Evolutionary conservation across 305 asterid genomes (phyloP), one percentile per base, ranked within the genome.

Genomic region (Plantago coronopus): DNA sequence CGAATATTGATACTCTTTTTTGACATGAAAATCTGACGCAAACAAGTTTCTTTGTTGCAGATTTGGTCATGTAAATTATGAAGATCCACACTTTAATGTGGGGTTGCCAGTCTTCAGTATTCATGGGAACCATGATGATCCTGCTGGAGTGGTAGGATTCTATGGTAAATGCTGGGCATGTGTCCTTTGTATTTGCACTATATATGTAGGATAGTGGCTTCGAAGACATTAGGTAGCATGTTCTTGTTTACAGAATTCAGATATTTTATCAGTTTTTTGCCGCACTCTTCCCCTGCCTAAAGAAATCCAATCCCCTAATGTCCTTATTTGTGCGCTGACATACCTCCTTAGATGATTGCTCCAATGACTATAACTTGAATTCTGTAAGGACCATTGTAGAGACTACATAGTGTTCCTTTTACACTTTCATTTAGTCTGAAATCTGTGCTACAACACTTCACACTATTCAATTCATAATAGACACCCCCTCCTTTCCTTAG

Each of bases 91-190:
- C 78, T 91, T 91, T 83, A 91, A 91, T 73, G 97, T 91, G 63
- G 98, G 98, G 64, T 75, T 91, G 80, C 98, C 97, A 19, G 96
- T 91, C 71, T 91, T 91, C 84, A 91, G 98, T 72, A 89, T 91
- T 76, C 98, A 89, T 72, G 98, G 98, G 64, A 91, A 91, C 77
- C 98, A 91, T 47, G 98, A 91, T 62, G 98, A 91, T 80, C 98
- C 98, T 72, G 96, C 98, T 71, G 98, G 98, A 76, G 98, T 93
- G 98, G 98, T 93, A 86, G 88, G 68, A 69, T 72, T 72, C 76
- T 81, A 69, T 72, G 82, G 82, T 76, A 78, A 76, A 69, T 43
- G 69, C 56, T 44, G 64, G 69, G 48, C 75, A 66, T 76, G 63
- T 64, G 64, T 73, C 60, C 22, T 61, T 22, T 69, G 47, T 38